Percentiles rank a stretch among this genome's conserved stretches.
Conservation (phyloP, 805 yeast genomes). For the Ascoidea asiatica region DNA sequence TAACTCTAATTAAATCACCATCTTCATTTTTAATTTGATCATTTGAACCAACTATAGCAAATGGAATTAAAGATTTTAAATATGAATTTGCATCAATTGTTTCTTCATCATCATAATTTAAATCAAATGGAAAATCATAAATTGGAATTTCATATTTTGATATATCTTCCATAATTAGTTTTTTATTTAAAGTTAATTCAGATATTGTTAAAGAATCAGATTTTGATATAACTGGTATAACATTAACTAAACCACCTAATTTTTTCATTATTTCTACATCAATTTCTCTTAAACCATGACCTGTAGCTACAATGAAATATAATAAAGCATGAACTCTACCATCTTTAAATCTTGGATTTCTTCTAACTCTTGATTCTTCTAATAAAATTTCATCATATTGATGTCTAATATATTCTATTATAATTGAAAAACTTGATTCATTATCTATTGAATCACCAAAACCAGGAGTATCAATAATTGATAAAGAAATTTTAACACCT, state of each 20-base stretch:
- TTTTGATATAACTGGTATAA: constrained; percentile 78
- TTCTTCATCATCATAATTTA: constrained; percentile 40
- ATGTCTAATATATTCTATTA: constrained; percentile 69
- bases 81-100: constrained; percentile 53
- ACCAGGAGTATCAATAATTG: constrained; percentile 74
- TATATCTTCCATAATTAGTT: constrained; percentile 65
- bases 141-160: constrained; percentile 56
- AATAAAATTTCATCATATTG: constrained; percentile 74
- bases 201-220: constrained; percentile 74
- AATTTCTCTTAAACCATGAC: constrained; percentile 65
- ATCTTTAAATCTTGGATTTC: constrained; percentile 61
- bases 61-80: constrained; percentile 50
- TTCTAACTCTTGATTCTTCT: constrained; percentile 64
- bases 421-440: constrained; percentile 47
- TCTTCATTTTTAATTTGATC: constrained; percentile 35
- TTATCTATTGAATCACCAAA: constrained; percentile 68
- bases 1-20: constrained; percentile 27
- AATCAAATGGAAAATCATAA: constrained; percentile 58
- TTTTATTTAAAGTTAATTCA: constrained; percentile 64
- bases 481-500: constrained; percentile 67
- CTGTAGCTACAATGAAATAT: constrained; percentile 22
- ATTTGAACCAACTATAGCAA: constrained; percentile 59
- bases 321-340: constrained; percentile 44
- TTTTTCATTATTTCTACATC: constrained; percentile 71
- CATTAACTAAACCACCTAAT: constrained; percentile 67